These are phyloP conservation scores for Akebia trifoliata DNA, from an alignment of 164 flowering plant genomes.

Conservation along the genomic window DNA sequence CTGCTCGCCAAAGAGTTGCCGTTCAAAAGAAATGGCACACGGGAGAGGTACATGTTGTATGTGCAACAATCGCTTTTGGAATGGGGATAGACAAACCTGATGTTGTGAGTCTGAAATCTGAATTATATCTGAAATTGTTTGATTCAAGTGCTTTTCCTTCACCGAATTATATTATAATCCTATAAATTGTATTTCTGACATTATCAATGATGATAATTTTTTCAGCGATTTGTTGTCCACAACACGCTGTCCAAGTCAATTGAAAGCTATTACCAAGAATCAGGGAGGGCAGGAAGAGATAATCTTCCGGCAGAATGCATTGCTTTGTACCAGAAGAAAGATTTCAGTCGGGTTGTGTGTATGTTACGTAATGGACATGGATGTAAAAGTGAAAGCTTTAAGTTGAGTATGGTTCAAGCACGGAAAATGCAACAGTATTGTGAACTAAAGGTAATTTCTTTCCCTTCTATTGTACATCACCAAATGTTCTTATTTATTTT, in stretches of 20 bases:
- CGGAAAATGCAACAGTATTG: slow-evolving; percentile 81
- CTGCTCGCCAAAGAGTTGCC: slow-evolving; percentile 65
- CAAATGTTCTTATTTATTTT: background rate
- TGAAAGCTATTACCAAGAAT: slow-evolving; percentile 99
- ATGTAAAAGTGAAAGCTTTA: slow-evolving; percentile 55
- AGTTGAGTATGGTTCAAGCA: slow-evolving; percentile 76
- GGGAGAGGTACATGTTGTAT: slow-evolving; percentile 81
- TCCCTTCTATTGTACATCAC: background rate
- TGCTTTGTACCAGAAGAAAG: slow-evolving; percentile 87
- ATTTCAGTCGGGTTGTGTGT: slow-evolving; percentile 91
- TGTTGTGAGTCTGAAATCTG: slow-evolving; percentile 77
- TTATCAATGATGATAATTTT: background rate
- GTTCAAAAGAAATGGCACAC: slow-evolving; percentile 85
- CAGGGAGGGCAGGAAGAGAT: slow-evolving; percentile 97
- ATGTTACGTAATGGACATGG: slow-evolving; percentile 73
- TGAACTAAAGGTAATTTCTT: slow-evolving; percentile 67
- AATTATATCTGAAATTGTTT: slow-evolving; percentile 5
- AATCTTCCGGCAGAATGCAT: slow-evolving; percentile 69
- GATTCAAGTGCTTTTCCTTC: background rate
- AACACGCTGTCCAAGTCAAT: slow-evolving; percentile 91
- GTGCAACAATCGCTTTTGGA: slow-evolving; percentile 97
- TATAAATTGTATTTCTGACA: background rate
- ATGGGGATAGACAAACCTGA: slow-evolving; percentile 99
- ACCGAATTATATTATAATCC: background rate
- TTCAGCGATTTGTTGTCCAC: slow-evolving; percentile 90